A percentile compares a stretch with the other conserved stretches of the same genome.
Evolutionary conservation across 768 basidiomycete species (phyloP).

Genomic region (Basidioascus undulatus): DNA sequence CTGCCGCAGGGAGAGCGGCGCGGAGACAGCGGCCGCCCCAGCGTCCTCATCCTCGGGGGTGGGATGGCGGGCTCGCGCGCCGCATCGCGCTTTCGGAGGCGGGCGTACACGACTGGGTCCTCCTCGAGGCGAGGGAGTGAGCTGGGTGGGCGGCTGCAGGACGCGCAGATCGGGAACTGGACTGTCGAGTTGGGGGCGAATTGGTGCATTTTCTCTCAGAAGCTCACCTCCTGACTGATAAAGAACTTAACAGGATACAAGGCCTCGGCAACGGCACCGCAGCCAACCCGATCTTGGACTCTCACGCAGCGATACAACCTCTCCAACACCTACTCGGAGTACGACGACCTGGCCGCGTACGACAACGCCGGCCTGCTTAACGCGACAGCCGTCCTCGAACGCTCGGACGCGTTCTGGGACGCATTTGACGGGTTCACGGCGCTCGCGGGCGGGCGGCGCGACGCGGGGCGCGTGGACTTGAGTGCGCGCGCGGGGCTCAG

Average conservation of each 20-base stretch:
- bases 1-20: too few species aligned
- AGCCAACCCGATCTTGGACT: conserved; percentile 36
- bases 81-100: conserved; percentile 29
- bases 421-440: not conserved
- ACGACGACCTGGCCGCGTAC: conserved; percentile 2
- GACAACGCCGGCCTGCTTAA: not conserved
- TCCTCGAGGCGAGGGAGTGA: conserved; percentile 35
- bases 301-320: conserved; percentile 34
- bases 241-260: conserved; percentile 18
- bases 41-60: conserved; percentile 37
- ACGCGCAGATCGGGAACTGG: conserved; percentile 24
- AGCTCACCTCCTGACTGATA: not conserved
- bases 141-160: conserved; percentile 38
- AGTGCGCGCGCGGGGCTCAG: conserved; percentile 32
- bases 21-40: too few species aligned
- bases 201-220: conserved; percentile 9
- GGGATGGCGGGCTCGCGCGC: conserved; percentile 42
- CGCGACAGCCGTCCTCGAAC: not conserved
- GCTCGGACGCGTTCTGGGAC: not conserved
- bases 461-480: conserved; percentile 28
- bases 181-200: conserved; percentile 30
- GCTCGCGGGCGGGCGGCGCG: conserved; percentile 24
- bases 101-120: conserved; percentile 32
- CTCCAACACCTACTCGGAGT: conserved; percentile 22
- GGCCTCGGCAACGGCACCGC: too few species aligned